These are phyloP conservation scores for Quercus glauca DNA, from an alignment of 306 rosid species.

Conservation along the genomic window DNA sequence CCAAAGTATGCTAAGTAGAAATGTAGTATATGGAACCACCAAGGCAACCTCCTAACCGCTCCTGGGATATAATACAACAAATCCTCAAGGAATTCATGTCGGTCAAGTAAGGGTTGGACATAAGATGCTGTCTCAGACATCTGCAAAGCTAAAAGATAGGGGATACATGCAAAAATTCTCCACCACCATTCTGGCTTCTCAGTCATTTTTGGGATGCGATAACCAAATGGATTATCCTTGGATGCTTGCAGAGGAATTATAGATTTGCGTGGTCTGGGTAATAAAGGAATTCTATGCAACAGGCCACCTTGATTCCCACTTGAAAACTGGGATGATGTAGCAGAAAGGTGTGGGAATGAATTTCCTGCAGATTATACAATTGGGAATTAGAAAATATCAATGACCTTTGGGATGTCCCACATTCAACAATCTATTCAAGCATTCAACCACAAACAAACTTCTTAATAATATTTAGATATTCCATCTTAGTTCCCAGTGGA, in stretches of 20 bases:
- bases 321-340: constrained; percentile 33
- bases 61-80: constrained; percentile 72
- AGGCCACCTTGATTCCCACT: constrained; percentile 25
- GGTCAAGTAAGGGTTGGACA: constrained; percentile 55
- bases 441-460: background rate
- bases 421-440: background rate
- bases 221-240: constrained; percentile 43
- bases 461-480: background rate
- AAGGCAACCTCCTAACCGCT: constrained; percentile 56
- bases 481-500: background rate
- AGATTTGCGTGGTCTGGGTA: constrained; percentile 25
- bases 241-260: constrained; percentile 42
- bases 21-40: constrained; percentile 71
- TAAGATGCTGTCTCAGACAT: constrained; percentile 68
- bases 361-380: constrained; percentile 35
- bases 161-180: constrained; percentile 77
- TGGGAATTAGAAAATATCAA: background rate
- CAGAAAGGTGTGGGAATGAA: constrained; percentile 25
- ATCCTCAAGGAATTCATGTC: constrained; percentile 37
- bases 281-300: constrained; percentile 20
- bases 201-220: constrained; percentile 42
- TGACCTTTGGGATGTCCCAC: constrained; percentile 6
- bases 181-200: constrained; percentile 96
- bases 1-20: constrained; percentile 46
- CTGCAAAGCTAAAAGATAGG: constrained; percentile 67